Conservation (phyloP, 176 grass and related monocot species). For the Oryza officinalis region DNA sequence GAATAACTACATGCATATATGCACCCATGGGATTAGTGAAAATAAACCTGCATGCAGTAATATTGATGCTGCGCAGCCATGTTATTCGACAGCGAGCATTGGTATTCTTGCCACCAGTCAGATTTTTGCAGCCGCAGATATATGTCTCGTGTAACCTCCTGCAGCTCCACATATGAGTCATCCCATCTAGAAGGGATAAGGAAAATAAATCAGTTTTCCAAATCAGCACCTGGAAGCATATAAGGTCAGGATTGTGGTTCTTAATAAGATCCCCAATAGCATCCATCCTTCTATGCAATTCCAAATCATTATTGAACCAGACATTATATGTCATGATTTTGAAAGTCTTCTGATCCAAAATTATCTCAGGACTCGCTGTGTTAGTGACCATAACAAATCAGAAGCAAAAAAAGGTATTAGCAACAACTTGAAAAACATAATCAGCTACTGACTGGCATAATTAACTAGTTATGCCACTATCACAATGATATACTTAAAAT, state of each 20-base stretch:
- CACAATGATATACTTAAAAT: neutral
- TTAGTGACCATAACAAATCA: neutral
- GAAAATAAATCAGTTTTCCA: slow-evolving; percentile 4
- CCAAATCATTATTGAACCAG: slow-evolving; percentile 89
- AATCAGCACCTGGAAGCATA: slow-evolving; percentile 70
- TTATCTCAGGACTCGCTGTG: slow-evolving; percentile 33
- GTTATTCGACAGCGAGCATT: slow-evolving; percentile 50
- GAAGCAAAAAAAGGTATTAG: neutral
- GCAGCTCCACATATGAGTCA: slow-evolving; percentile 37
- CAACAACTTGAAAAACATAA: neutral
- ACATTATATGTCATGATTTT: slow-evolving; percentile 94
- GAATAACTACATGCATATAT: too few species aligned
- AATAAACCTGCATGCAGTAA: slow-evolving; percentile 57
- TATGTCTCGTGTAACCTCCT: slow-evolving; percentile 86
- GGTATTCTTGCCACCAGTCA: slow-evolving; percentile 82
- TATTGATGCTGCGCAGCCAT: slow-evolving; percentile 58
- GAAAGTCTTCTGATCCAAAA: slow-evolving; percentile 45
- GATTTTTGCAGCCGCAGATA: slow-evolving; percentile 62
- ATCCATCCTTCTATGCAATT: slow-evolving; percentile 67
- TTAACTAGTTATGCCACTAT: neutral
- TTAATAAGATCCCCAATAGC: slow-evolving; percentile 67
- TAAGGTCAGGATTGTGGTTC: slow-evolving; percentile 62
- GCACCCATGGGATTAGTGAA: too few species aligned
- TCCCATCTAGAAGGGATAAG: neutral
- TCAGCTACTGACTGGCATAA: neutral